Percentiles rank a stretch among this genome's conserved stretches.
phyloP scores from a whole-genome alignment of 306 rosid genomes.

The Astragalus membranaceus region DNA sequence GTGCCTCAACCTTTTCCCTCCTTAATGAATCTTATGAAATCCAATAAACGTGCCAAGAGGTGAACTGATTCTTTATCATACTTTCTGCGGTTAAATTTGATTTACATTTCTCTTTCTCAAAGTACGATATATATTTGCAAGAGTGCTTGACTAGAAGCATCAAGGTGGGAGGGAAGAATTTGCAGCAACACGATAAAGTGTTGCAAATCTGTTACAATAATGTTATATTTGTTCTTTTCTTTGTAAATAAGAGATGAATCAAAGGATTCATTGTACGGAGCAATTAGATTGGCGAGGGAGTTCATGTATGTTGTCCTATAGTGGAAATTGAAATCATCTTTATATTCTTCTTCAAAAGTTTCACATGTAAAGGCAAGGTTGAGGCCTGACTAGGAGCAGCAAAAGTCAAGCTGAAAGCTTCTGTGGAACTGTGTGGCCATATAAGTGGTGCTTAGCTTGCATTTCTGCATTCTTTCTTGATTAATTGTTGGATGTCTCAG shows the following conservation, averaged over 20 bases:
- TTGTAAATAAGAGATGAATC: conserved; percentile 22
- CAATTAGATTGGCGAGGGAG: neutral
- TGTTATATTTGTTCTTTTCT: neutral
- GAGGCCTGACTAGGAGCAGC: conserved; percentile 7
- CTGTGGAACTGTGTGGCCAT: neutral
- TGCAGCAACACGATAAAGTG: conserved; percentile 7
- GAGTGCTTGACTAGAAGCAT: neutral
- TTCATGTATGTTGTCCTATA: neutral
- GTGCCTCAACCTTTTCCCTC: conserved; percentile 78
- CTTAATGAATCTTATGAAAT: conserved; percentile 46
- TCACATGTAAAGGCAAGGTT: neutral
- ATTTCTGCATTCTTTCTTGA: neutral
- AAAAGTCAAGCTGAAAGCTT: neutral
- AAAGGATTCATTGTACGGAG: neutral
- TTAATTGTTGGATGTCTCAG: neutral
- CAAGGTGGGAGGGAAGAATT: neutral
- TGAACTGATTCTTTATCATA: conserved; percentile 15
- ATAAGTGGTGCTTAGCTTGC: neutral
- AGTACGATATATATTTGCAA: neutral
- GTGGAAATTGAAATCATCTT: conserved; percentile 3
- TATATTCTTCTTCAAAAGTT: neutral
- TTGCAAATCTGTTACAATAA: neutral
- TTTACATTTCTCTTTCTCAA: conserved; percentile 6
- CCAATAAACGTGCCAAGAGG: conserved; percentile 55
- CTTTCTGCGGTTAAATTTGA: neutral